Evolutionary conservation across 257 asterid genomes (phyloP).

Genomic region (Plectranthus barbatus): DNA sequence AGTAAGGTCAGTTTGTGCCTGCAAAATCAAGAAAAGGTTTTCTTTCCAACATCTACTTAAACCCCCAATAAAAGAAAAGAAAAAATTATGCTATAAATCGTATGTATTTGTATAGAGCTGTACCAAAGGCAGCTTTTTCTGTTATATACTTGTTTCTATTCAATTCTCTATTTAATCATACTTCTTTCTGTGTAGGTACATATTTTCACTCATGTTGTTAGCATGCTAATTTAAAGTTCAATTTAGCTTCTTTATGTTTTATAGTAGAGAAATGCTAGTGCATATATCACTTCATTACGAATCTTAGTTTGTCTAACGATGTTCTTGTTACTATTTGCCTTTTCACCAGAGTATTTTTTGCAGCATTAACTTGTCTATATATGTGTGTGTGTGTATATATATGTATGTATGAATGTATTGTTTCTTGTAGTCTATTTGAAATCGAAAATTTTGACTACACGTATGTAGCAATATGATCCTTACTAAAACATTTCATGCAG

Average conservation of each 20-base stretch:
- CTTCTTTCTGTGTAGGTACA: not conserved
- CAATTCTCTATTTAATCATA: not conserved
- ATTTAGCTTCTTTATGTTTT: not conserved
- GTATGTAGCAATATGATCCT: not conserved
- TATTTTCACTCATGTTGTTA: not conserved
- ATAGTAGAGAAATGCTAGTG: not conserved
- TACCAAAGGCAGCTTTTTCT: not conserved
- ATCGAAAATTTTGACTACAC: not conserved
- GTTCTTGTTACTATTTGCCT: not conserved
- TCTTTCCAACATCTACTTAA: not conserved
- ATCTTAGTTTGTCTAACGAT: not conserved
- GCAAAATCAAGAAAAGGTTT: not conserved
- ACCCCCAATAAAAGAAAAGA: not conserved
- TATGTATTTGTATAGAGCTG: not conserved
- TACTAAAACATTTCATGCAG: slow-evolving; percentile 32
- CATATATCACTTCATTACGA: not conserved
- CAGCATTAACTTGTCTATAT: not conserved
- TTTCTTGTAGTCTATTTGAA: not conserved
- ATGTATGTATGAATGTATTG: too few species aligned
- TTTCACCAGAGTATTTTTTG: not conserved
- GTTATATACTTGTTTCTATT: not conserved
- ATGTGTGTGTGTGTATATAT: too few species aligned
- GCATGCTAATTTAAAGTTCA: not conserved
- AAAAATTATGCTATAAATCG: not conserved
- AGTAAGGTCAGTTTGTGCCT: not conserved